These are phyloP conservation scores for Russula earlei DNA, from an alignment of 768 basidiomycete species.

Conservation along the genomic window DNA sequence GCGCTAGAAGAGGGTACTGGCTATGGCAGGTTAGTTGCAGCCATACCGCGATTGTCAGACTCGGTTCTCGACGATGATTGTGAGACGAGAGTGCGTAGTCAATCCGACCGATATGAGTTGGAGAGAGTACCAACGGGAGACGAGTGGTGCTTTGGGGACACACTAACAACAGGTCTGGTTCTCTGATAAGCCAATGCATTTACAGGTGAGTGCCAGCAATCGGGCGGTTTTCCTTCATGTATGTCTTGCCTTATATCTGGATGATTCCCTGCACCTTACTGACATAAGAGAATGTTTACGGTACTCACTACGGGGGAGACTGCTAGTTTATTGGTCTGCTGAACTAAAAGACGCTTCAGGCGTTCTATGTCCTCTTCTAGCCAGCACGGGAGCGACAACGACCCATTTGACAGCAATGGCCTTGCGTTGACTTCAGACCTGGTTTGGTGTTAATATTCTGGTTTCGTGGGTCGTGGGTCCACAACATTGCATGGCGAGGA, in stretches of 20 bases:
- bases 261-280: conserved; percentile 2
- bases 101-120: conserved; percentile 47
- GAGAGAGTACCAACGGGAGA: conserved; percentile 32
- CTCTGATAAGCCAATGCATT: conserved; percentile 6
- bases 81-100: conserved; percentile 30
- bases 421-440: no score
- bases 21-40: conserved; percentile 46
- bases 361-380: conserved; percentile 34
- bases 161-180: no score
- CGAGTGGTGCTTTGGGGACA: conserved; percentile 30
- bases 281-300: conserved; percentile 41
- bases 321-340: conserved; percentile 35
- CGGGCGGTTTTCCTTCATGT: conserved; percentile 49
- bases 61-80: conserved; percentile 31
- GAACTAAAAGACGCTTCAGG: conserved; percentile 33
- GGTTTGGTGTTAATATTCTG: conserved; percentile 4
- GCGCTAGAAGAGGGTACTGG: conserved; percentile 27
- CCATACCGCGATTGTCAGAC: conserved; percentile 29
- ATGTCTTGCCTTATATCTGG: conserved; percentile 17
- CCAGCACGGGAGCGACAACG: conserved; percentile 35
- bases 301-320: conserved; percentile 38
- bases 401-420: no score
- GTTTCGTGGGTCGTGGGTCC: neutral
- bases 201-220: conserved; percentile 41
- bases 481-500: neutral